Conservation (phyloP, 2,329 filamentous ascomycete species). For the Ophiostoma ulmi region DNA sequence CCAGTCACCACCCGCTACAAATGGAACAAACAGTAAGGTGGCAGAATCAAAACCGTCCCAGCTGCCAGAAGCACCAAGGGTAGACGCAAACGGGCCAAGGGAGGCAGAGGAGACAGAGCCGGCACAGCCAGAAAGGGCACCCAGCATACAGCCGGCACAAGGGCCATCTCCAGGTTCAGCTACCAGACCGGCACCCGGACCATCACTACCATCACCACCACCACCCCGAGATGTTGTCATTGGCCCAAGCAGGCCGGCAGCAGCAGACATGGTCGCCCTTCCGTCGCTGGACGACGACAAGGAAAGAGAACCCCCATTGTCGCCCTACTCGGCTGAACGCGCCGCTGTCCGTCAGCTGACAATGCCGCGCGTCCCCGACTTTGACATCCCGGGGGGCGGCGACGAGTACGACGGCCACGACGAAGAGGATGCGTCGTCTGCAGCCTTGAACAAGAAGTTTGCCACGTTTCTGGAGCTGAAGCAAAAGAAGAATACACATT, state of each 20-base stretch:
- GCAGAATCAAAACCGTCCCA: background rate
- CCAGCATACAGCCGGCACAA: background rate
- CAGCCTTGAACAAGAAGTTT: constrained; percentile 58
- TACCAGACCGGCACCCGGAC: background rate
- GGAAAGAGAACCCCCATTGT: constrained; percentile 37
- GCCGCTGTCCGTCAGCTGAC: constrained; percentile 65
- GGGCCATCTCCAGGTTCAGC: background rate
- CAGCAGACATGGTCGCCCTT: background rate
- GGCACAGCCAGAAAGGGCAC: background rate
- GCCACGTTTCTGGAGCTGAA: constrained; percentile 72
- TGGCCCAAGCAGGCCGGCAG: constrained; percentile 25
- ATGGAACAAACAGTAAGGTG: background rate
- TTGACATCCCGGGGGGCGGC: constrained; percentile 69
- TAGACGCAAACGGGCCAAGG: background rate
- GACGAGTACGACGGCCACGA: constrained; percentile 55
- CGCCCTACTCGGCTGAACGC: constrained; percentile 63
- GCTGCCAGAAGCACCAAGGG: background rate
- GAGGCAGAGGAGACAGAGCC: background rate
- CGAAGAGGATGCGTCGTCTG: constrained; percentile 34
- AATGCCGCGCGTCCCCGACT: constrained; percentile 64
- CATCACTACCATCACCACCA: background rate
- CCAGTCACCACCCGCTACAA: background rate
- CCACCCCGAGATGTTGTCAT: background rate
- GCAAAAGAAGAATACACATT: constrained; percentile 63
- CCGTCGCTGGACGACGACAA: constrained; percentile 12